A percentile compares a stretch with the other conserved stretches of the same genome.
Evolutionary conservation across 306 rosid species (phyloP).

Genomic region (Lotus japonicus): DNA sequence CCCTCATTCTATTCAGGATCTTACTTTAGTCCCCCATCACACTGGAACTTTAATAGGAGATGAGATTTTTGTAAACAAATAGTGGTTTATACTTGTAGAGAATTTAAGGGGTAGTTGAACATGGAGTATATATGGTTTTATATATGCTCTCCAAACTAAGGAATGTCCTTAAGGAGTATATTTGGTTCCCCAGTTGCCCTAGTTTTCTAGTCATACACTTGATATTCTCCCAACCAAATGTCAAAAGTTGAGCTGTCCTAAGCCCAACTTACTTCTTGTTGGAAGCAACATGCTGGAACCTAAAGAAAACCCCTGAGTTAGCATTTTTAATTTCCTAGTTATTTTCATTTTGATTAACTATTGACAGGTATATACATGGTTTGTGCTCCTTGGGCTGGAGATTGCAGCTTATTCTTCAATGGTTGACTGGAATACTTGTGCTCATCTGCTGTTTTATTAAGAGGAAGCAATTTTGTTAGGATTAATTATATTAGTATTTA

Average conservation of each 20-base stretch:
- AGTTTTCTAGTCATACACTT: neutral
- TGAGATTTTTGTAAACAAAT: slow-evolving; percentile 3
- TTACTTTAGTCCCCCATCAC: neutral
- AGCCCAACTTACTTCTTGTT: slow-evolving; percentile 13
- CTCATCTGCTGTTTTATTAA: slow-evolving; percentile 79
- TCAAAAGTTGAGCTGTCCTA: slow-evolving; percentile 14
- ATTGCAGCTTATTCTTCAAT: slow-evolving; percentile 99
- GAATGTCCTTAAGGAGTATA: neutral
- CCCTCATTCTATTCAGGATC: neutral
- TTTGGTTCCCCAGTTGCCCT: slow-evolving; percentile 5
- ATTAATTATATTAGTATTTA: no score
- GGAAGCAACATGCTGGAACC: slow-evolving; percentile 35
- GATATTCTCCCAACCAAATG: slow-evolving; percentile 2
- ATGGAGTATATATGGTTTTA: neutral
- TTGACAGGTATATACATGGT: slow-evolving; percentile 86
- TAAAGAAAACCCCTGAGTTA: slow-evolving; percentile 36
- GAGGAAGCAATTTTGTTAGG: slow-evolving; percentile 75
- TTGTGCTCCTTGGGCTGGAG: slow-evolving; percentile 84
- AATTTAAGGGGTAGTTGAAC: neutral
- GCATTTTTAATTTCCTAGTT: slow-evolving; percentile 59
- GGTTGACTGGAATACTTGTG: slow-evolving; percentile 91
- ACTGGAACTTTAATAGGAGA: neutral
- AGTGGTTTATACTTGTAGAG: neutral
- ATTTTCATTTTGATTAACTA: slow-evolving; percentile 67
- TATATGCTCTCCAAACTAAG: neutral